Percentiles rank a stretch among this genome's conserved stretches.
Evolutionary conservation across 2,329 filamentous ascomycete genomes (phyloP).

Genomic region (Colletotrichum tabaci): DNA sequence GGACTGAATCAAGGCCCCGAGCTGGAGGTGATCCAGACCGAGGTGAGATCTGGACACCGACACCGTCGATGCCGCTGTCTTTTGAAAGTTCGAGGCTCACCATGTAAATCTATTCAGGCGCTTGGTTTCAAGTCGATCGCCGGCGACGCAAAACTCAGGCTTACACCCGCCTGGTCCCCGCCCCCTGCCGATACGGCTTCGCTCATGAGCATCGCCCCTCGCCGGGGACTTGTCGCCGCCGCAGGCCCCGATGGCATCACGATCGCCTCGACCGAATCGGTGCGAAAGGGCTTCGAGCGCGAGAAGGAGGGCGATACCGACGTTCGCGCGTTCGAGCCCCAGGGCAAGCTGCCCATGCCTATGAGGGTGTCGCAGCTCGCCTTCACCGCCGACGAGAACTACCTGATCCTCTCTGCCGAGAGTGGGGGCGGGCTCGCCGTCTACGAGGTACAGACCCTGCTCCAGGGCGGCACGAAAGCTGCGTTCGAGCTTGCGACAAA

Average conservation of each 20-base stretch:
- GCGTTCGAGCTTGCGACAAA: slow-evolving; percentile 85
- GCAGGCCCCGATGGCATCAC: slow-evolving; percentile 86
- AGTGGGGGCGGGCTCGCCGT: slow-evolving; percentile 85
- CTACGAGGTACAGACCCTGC: slow-evolving; percentile 81
- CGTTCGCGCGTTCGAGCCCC: slow-evolving; percentile 79
- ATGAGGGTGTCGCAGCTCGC: slow-evolving; percentile 87
- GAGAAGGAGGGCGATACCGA: slow-evolving; percentile 73
- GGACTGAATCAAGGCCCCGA: slow-evolving; percentile 69
- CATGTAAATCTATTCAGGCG: slow-evolving; percentile 60
- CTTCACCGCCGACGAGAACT: slow-evolving; percentile 92
- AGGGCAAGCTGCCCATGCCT: slow-evolving; percentile 80
- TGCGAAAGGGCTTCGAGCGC: slow-evolving; percentile 81
- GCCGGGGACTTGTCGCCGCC: slow-evolving; percentile 86
- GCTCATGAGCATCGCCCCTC: slow-evolving; percentile 86
- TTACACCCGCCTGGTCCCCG: slow-evolving; percentile 84
- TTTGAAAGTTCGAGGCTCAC: slow-evolving; percentile 22
- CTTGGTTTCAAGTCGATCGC: slow-evolving; percentile 87
- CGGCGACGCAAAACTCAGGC: slow-evolving; percentile 85
- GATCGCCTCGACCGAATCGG: slow-evolving; percentile 81
- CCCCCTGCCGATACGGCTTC: slow-evolving; percentile 84
- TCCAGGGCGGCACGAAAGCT: slow-evolving; percentile 76
- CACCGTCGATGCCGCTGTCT: slow-evolving; percentile 40
- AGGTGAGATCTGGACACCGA: slow-evolving; percentile 67
- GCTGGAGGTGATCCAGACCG: slow-evolving; percentile 84
- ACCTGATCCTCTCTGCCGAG: slow-evolving; percentile 87